A percentile compares a stretch with the other conserved stretches of the same genome.
These are phyloP conservation scores for Dioscorea cayenensis DNA, from an alignment of 116 monocot species.

Conservation along the genomic window DNA sequence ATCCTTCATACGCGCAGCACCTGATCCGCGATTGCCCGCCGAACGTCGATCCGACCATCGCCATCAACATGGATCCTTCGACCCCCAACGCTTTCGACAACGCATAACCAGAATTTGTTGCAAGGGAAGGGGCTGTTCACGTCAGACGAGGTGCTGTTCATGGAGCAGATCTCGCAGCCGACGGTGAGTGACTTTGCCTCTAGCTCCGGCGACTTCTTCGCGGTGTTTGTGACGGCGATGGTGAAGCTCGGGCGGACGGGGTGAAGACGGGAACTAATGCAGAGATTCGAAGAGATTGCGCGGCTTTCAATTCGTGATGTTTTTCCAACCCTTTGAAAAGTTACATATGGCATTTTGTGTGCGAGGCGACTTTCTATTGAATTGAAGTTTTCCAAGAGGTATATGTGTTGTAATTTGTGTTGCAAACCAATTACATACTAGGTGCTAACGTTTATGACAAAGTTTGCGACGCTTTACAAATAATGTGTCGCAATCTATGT, in stretches of 20 bases:
- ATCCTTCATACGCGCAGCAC: conserved; percentile 3
- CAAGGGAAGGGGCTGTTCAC: conserved; percentile 22
- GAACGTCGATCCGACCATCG: conserved; percentile 14
- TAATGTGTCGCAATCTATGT: too few species aligned
- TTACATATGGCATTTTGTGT: too few species aligned
- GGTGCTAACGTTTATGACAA: too few species aligned
- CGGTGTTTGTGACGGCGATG: conserved; percentile 40
- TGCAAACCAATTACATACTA: too few species aligned
- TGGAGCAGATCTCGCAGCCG: conserved; percentile 24
- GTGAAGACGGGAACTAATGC: conserved; percentile 35
- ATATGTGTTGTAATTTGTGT: too few species aligned
- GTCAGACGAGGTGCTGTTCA: conserved; percentile 47
- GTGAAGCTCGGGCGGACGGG: conserved; percentile 46
- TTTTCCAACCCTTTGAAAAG: too few species aligned
- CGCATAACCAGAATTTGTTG: conserved; percentile 38
- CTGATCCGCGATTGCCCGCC: conserved; percentile 28
- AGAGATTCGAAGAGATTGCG: conserved; percentile 43
- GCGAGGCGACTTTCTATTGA: too few species aligned
- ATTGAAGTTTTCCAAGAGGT: too few species aligned
- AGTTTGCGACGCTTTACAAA: too few species aligned
- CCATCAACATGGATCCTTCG: conserved; percentile 24
- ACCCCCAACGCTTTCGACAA: conserved; percentile 55
- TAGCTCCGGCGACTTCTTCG: conserved; percentile 30
- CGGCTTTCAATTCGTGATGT: conserved; percentile 13
- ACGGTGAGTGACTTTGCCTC: conserved; percentile 34